Evolutionary conservation across 1,284 basidiomycete species (phyloP).

Genomic region (Exobasidium cylindrosporum): DNA sequence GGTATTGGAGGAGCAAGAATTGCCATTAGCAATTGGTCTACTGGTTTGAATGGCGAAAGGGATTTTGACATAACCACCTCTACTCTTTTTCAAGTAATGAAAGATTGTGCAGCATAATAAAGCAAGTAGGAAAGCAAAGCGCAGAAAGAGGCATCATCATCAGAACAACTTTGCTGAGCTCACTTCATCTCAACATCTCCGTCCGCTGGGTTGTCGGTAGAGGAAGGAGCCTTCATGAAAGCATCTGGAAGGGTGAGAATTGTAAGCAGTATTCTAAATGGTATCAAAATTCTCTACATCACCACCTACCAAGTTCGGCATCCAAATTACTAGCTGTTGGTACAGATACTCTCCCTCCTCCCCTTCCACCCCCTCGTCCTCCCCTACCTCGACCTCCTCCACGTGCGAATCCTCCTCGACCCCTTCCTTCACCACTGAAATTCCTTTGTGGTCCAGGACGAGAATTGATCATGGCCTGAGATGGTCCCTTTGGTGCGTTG

Average conservation of each 20-base stretch:
- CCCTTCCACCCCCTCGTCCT: conserved; percentile 25
- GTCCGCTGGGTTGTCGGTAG: conserved; percentile 3
- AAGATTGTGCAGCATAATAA: not conserved
- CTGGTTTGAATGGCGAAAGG: conserved; percentile 37
- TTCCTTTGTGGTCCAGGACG: not conserved
- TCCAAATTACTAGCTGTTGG: conserved; percentile 66
- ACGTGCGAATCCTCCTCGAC: not conserved
- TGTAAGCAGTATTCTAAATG: not conserved
- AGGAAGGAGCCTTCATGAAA: conserved; percentile 65
- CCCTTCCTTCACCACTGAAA: conserved; percentile 2
- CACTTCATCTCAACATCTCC: conserved; percentile 18
- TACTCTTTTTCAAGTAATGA: conserved; percentile 7
- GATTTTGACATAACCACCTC: conserved; percentile 11
- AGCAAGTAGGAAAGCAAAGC: not conserved
- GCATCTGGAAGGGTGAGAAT: conserved; percentile 60
- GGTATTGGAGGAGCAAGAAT: conserved; percentile 58
- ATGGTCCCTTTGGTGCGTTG: conserved; percentile 16
- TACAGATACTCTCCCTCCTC: conserved; percentile 9
- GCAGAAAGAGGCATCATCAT: too few species aligned
- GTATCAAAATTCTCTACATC: not conserved
- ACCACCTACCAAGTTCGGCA: conserved; percentile 65
- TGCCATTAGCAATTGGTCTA: conserved; percentile 60
- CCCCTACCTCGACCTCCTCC: conserved; percentile 14
- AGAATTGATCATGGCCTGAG: not conserved
- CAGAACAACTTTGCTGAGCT: not conserved